These are phyloP conservation scores for Colletotrichum viniferum DNA, from an alignment of 2,329 filamentous ascomycete genomes.

Conservation along the genomic window DNA sequence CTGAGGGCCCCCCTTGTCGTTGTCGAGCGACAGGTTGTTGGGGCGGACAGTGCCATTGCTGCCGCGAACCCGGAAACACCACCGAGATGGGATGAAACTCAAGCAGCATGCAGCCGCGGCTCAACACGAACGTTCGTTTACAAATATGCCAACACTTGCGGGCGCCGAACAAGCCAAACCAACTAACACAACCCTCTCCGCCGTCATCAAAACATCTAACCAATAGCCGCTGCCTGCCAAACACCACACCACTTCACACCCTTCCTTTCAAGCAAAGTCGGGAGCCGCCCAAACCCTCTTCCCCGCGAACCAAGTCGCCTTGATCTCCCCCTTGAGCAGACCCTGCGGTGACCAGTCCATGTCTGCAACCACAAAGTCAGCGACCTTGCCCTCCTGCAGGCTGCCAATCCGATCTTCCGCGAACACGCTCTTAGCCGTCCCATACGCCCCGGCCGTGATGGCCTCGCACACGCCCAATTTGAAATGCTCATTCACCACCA, in stretches of 20 bases:
- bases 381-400: slow-evolving; percentile 51
- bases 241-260: background rate
- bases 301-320: slow-evolving; percentile 54
- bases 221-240: background rate
- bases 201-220: background rate
- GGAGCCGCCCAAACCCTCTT: slow-evolving; percentile 32
- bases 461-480: slow-evolving; percentile 50
- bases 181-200: background rate
- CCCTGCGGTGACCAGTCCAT: slow-evolving; percentile 49
- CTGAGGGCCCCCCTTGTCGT: background rate
- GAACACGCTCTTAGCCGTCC: slow-evolving; percentile 54
- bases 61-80: slow-evolving; percentile 15
- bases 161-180: background rate
- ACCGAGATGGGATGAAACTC: slow-evolving; percentile 18
- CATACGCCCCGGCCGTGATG: slow-evolving; percentile 49
- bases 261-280: background rate
- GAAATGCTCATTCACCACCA: slow-evolving; percentile 51
- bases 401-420: slow-evolving; percentile 52
- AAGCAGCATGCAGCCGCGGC: background rate
- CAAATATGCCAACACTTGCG: background rate
- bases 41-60: background rate
- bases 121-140: background rate
- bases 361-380: slow-evolving; percentile 57
- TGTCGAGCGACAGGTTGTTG: background rate
- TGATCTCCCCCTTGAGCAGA: slow-evolving; percentile 44